Evolutionary conservation across 169 alveolate genomes (phyloP), one percentile per base, ranked within the genome.

Genomic region (Eimeria necatrix): DNA sequence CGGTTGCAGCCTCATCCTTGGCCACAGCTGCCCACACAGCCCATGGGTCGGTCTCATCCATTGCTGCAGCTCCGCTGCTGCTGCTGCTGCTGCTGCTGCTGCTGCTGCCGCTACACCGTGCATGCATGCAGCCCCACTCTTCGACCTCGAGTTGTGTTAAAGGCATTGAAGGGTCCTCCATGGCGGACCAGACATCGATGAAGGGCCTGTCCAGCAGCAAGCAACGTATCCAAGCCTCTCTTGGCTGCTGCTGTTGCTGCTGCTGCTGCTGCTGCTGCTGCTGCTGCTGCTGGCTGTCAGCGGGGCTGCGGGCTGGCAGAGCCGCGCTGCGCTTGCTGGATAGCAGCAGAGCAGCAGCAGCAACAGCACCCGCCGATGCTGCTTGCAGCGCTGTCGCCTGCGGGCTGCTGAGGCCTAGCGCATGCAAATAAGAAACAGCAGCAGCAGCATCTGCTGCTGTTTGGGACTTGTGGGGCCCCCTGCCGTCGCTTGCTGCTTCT

Each of bases 21-120:
- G 85, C 85, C 10, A 74, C 24, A 74, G 59, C 85, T 74, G 60
- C 53, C 85, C 85, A 74, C 41, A 74, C 85, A 74, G 18, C 61
- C 85, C 85, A 74, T 7, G 85, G 85, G 24, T 74, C 85, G 6
- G 60, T 46, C 60, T 20, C 85, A 3, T n/a, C 8, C 18, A 4
- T 4, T 41, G 60, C 60, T 74, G 22, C 85, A 26, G 26, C 61
- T 74, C 59, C 60, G 10, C 85, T 74, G 59, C 59, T 32, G 60
- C 85, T 74, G 60, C 85, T 48, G 85, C 32, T 16, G 83, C 51
- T 74, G 85, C 60, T 74, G 85, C 85, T 74, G 85, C 85, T 74
- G 85, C 85, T 46, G 85, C 32, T 74, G 85, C 85, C 41, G 85
- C 85, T 74, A 53, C 83, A n/a, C 20, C 20, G 46, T 5, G 14